Base-by-base conservation (phyloP, 225 moss, liverwort and hornwort species). In the Physcomitrellopsis africana region DNA sequence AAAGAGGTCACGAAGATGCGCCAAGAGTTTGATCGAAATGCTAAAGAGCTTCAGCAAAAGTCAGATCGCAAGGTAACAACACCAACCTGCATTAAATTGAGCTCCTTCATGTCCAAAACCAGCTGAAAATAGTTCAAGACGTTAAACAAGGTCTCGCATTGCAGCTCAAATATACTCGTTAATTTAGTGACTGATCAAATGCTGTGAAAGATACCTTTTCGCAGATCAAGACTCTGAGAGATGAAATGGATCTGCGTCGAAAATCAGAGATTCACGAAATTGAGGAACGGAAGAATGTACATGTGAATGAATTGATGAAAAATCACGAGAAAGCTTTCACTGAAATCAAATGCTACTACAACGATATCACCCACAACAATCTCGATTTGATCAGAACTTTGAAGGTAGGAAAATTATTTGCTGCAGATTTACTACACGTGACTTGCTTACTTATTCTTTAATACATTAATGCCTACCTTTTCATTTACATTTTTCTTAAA, bases 291-390 rank as follows among this genome's bases (percentile, higher is more conserved):
- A 99, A 99, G 63, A 99, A 99, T 69, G 83, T 89, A 22, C 95
- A 99, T 5, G 81, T 89, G 11, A 86, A 81, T 70, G 93, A 99
- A 26, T 72, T 99, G 63, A 89, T 93, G 85, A 92, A 89, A 57
- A 95, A 95, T 60, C 95, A 95, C n/a, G 93, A 99, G 26, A 93
- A 93, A 69, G 89, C 95, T 5, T 99, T 99, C n/a, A 86, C 80
- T n/a, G 93, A 99, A 76, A 99, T 95, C 20, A 99, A 93, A 75
- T 92, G 85, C 70, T 99, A 99, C 48, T 99, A 99, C n/a, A 99
- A 99, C 9, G 93, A 99, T 72, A 92, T 99, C 45, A 99, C 92
- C 49, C 93, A 95, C 68, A 95, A 99, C 62, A 99, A 99, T 74
- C 81, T 99, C 9, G 92, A 99, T 67, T 73, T 99, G 15, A 95